Conservation (phyloP, 2,329 filamentous ascomycete genomes). For the Grosmannia clavigera region DNA sequence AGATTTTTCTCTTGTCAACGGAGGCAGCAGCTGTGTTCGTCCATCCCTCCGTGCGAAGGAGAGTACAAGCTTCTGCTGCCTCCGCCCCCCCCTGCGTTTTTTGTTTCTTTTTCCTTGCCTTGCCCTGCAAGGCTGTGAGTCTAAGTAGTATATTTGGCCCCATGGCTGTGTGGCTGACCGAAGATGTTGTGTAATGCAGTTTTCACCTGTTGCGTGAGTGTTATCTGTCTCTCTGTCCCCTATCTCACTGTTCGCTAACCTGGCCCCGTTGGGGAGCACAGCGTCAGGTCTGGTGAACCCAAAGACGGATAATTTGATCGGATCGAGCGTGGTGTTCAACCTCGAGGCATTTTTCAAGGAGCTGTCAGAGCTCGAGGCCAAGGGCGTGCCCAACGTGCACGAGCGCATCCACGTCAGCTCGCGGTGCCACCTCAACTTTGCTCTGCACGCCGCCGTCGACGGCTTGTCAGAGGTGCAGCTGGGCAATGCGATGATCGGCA, state of each 20-base stretch:
- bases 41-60: background rate
- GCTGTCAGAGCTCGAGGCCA: slow-evolving; percentile 25
- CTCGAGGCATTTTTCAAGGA: slow-evolving; percentile 34
- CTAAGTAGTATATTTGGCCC: background rate
- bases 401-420: slow-evolving; percentile 50
- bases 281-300: slow-evolving; percentile 61
- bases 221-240: background rate
- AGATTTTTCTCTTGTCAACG: background rate
- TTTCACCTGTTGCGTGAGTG: slow-evolving; percentile 21
- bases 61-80: background rate
- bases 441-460: slow-evolving; percentile 55
- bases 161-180: background rate
- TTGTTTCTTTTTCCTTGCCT: background rate
- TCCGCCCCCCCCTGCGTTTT: background rate
- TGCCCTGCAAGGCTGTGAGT: background rate
- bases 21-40: slow-evolving; percentile 16
- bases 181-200: slow-evolving; percentile 2
- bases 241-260: slow-evolving; percentile 10
- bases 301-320: slow-evolving; percentile 59
- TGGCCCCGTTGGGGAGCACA: slow-evolving; percentile 26
- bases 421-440: slow-evolving; percentile 50
- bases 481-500: slow-evolving; percentile 19
- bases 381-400: slow-evolving; percentile 24
- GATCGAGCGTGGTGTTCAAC: slow-evolving; percentile 56
- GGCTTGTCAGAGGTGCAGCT: slow-evolving; percentile 31